These are phyloP conservation scores for Fagus crenata DNA, from an alignment of 306 rosid species.

Conservation along the genomic window DNA sequence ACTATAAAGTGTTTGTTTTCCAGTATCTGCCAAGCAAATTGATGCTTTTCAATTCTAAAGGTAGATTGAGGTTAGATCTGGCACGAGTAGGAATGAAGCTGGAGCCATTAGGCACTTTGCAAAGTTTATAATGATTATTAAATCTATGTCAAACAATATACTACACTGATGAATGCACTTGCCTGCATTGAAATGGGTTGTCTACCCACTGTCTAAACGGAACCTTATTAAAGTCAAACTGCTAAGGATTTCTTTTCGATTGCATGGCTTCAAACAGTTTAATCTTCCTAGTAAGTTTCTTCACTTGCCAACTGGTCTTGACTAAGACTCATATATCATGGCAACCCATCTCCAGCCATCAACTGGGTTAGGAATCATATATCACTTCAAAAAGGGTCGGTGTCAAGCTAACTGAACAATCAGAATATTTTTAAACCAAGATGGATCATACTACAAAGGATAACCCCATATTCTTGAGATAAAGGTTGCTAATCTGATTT, in stretches of 20 bases:
- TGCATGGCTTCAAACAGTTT: background rate
- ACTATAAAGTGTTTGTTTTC: slow-evolving; percentile 8
- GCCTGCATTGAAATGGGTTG: background rate
- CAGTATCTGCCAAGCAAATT: slow-evolving; percentile 8
- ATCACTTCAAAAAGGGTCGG: background rate
- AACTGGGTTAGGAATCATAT: background rate
- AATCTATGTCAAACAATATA: background rate
- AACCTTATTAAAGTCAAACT: background rate
- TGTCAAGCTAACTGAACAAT: background rate
- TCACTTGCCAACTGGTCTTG: background rate
- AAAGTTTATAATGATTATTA: background rate
- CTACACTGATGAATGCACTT: background rate
- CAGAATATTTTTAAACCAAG: background rate
- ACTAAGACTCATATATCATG: background rate
- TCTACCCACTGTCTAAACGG: background rate
- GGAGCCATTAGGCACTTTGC: background rate
- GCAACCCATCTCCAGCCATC: background rate
- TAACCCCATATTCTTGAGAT: background rate
- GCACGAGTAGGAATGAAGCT: background rate
- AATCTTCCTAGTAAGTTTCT: background rate
- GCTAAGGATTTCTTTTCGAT: background rate
- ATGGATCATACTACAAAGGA: background rate
- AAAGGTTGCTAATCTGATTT: slow-evolving; percentile 7
- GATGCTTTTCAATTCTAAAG: slow-evolving; percentile 9
- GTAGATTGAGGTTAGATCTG: background rate